Conservation (phyloP, 768 basidiomycete genomes). For the Naganishia friedmannii region DNA sequence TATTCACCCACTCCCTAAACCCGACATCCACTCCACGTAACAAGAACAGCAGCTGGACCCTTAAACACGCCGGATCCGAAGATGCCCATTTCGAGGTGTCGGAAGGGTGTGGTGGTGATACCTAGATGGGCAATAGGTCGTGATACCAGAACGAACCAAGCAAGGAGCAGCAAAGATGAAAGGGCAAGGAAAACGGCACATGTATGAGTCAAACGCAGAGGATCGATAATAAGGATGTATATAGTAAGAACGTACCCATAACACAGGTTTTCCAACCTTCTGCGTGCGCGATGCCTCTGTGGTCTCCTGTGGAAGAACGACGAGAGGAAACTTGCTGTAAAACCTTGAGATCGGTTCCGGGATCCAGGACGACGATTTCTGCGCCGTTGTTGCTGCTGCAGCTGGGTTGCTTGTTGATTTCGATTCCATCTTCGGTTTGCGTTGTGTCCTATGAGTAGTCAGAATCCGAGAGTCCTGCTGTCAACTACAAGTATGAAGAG, state of each 20-base stretch:
- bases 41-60: slow-evolving; percentile 29
- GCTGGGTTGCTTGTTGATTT: background rate
- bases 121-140: background rate
- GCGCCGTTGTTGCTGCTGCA: background rate
- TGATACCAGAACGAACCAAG: background rate
- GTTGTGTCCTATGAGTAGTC: no score
- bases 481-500: no score
- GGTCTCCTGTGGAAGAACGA: slow-evolving; percentile 29
- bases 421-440: background rate
- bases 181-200: background rate
- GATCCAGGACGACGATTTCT: slow-evolving; percentile 26
- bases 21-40: slow-evolving; percentile 19
- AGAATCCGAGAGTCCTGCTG: no score
- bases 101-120: slow-evolving; percentile 20
- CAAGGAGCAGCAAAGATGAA: background rate
- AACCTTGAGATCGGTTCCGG: slow-evolving; percentile 24
- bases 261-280: background rate
- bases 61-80: slow-evolving; percentile 21
- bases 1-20: slow-evolving; percentile 29
- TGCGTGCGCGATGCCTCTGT: background rate
- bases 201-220: background rate
- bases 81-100: slow-evolving; percentile 27
- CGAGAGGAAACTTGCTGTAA: slow-evolving; percentile 30
- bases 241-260: slow-evolving; percentile 21
- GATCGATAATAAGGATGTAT: no score